A percentile compares a stretch with the other conserved stretches of the same genome.
These are phyloP conservation scores for Trichoderma pleuroti DNA, from an alignment of 2,329 filamentous ascomycete genomes.

Conservation along the genomic window DNA sequence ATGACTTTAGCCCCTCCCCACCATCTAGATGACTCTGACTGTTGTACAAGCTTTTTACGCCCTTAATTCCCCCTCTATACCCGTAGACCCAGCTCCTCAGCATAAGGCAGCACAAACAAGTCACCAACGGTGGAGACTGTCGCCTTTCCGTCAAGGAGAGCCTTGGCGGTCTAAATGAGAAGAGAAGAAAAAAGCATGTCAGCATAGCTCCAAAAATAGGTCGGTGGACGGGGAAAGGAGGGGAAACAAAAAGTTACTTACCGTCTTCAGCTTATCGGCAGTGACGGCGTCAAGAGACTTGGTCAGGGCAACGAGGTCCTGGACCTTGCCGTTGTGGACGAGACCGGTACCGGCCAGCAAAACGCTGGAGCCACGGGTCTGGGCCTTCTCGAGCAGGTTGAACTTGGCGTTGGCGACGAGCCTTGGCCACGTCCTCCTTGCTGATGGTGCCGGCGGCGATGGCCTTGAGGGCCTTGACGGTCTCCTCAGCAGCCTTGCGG, in stretches of 20 bases:
- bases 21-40: conserved; percentile 40
- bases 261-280: conserved; percentile 78
- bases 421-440: conserved; percentile 88
- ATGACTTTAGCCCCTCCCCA: conserved; percentile 30
- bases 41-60: conserved; percentile 40
- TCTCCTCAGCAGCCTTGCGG: conserved; percentile 67
- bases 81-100: conserved; percentile 88
- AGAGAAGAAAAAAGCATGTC: not conserved
- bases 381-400: conserved; percentile 75
- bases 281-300: conserved; percentile 78
- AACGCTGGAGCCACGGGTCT: conserved; percentile 73
- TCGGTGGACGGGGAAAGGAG: not conserved
- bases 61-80: conserved; percentile 61
- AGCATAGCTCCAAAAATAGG: not conserved
- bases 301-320: conserved; percentile 76
- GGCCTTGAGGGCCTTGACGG: conserved; percentile 78
- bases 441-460: conserved; percentile 71
- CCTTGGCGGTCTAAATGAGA: conserved; percentile 72
- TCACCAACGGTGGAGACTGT: conserved; percentile 88
- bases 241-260: conserved; percentile 46
- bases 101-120: conserved; percentile 84
- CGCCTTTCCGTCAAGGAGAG: conserved; percentile 82
- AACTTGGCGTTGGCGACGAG: conserved; percentile 91
- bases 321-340: conserved; percentile 74
- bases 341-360: conserved; percentile 82